Percentiles rank a stretch among this genome's conserved stretches.
These are phyloP conservation scores for Lyophyllum semitale DNA, from an alignment of 768 basidiomycete genomes.

Conservation along the genomic window DNA sequence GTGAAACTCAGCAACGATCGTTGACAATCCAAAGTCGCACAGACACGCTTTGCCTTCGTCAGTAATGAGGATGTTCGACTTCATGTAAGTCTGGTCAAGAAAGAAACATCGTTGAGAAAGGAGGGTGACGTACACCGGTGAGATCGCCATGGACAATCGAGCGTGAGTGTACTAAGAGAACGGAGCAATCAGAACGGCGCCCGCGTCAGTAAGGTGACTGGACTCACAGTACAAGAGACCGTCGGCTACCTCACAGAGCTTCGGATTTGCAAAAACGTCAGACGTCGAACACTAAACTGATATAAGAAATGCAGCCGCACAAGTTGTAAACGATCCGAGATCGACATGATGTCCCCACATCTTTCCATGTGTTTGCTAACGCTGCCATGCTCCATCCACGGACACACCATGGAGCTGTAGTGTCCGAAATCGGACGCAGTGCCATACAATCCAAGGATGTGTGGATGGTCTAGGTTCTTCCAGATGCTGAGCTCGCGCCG, in stretches of 20 bases:
- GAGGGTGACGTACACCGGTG: slow-evolving; percentile 34
- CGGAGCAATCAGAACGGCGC: background rate
- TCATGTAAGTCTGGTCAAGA: slow-evolving; percentile 10
- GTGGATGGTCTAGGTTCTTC: slow-evolving; percentile 39
- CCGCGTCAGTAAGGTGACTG: background rate
- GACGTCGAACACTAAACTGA: background rate
- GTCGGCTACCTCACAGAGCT: slow-evolving; percentile 41
- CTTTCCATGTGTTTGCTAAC: slow-evolving; percentile 38
- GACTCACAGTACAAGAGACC: slow-evolving; percentile 40
- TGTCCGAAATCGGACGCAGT: slow-evolving; percentile 38
- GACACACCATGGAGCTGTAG: slow-evolving; percentile 40
- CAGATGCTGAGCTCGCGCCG: slow-evolving; percentile 38
- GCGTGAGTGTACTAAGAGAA: slow-evolving; percentile 33
- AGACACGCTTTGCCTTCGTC: slow-evolving; percentile 41
- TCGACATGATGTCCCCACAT: slow-evolving; percentile 34
- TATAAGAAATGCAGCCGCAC: slow-evolving; percentile 21
- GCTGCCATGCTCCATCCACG: slow-evolving; percentile 42
- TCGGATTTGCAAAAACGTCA: background rate
- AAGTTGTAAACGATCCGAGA: slow-evolving; percentile 34
- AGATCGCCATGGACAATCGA: slow-evolving; percentile 45
- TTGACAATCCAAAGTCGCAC: slow-evolving; percentile 50
- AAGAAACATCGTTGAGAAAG: background rate
- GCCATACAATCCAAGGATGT: slow-evolving; percentile 37
- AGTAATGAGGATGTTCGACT: slow-evolving; percentile 51
- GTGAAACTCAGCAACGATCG: slow-evolving; percentile 34